These are phyloP conservation scores for Hansfordia pulvinata DNA, from an alignment of 2,329 filamentous ascomycete genomes.

Conservation along the genomic window DNA sequence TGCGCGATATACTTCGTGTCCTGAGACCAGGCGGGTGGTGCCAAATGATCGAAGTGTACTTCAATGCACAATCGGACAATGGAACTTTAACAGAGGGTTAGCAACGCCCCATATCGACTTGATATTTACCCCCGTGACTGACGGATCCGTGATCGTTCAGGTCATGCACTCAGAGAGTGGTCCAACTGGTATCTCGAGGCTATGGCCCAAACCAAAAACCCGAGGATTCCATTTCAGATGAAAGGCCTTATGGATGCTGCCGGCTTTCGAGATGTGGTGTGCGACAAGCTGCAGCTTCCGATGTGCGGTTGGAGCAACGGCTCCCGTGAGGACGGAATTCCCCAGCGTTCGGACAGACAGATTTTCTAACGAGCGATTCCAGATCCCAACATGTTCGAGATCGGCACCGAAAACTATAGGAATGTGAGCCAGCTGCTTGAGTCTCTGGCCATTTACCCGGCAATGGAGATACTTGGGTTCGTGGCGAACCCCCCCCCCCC, in stretches of 20 bases:
- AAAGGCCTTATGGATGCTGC: constrained; percentile 45
- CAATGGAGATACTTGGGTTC: constrained; percentile 35
- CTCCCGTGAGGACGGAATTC: too few relatives aligned
- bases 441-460: constrained; percentile 42
- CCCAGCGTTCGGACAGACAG: too few relatives aligned
- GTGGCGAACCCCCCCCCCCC: too few relatives aligned
- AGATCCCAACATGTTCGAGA: constrained; percentile 37
- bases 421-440: constrained; percentile 40
- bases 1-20: constrained; percentile 61
- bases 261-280: constrained; percentile 57
- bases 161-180: constrained; percentile 54
- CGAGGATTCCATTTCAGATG: constrained; percentile 49
- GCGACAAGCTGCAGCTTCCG: constrained; percentile 47
- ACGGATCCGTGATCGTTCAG: constrained; percentile 21
- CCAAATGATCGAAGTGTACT: constrained; percentile 80
- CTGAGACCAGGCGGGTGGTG: constrained; percentile 70
- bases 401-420: constrained; percentile 37
- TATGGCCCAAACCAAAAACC: constrained; percentile 49
- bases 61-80: constrained; percentile 75
- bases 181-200: constrained; percentile 50
- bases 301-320: constrained; percentile 58
- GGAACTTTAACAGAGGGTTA: constrained; percentile 55
- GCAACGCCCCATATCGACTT: constrained; percentile 7
- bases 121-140: constrained; percentile 4
- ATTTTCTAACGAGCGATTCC: too few relatives aligned